Percentiles rank a stretch among this genome's conserved stretches.
Conservation (phyloP, 768 basidiomycete species). For the Termitomyces sp. region DNA sequence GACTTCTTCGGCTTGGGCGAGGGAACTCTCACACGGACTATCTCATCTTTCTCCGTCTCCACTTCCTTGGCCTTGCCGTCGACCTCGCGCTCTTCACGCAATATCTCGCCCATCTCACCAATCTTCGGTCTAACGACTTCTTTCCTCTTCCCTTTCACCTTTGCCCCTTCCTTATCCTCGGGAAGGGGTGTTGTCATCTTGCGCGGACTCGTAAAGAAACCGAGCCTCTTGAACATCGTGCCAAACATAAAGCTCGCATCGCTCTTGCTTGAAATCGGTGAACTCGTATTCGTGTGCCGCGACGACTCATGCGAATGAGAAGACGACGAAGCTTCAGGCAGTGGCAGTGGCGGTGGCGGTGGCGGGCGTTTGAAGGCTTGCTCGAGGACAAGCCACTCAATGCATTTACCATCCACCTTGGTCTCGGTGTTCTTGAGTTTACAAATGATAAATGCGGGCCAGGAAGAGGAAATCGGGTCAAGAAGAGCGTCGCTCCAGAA, state of each 20-base stretch:
- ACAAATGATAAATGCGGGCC: slow-evolving; percentile 69
- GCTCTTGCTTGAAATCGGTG: slow-evolving; percentile 40
- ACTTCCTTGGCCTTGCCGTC: not conserved
- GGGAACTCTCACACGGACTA: slow-evolving; percentile 22
- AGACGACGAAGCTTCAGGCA: slow-evolving; percentile 8
- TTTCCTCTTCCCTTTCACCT: slow-evolving; percentile 25
- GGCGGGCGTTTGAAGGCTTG: slow-evolving; percentile 42
- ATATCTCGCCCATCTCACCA: slow-evolving; percentile 69
- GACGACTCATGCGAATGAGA: slow-evolving; percentile 12
- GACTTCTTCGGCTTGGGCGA: slow-evolving; percentile 24
- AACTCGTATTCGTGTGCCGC: slow-evolving; percentile 25
- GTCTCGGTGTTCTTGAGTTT: slow-evolving; percentile 45
- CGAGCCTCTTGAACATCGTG: slow-evolving; percentile 57
- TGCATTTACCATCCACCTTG: slow-evolving; percentile 28
- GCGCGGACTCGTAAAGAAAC: slow-evolving; percentile 44
- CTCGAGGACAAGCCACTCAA: slow-evolving; percentile 69
- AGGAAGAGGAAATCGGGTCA: slow-evolving; percentile 57
- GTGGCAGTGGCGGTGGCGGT: slow-evolving; percentile 17
- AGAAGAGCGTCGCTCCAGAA: slow-evolving; percentile 74
- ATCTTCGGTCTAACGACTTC: slow-evolving; percentile 28
- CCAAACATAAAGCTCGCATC: slow-evolving; percentile 33
- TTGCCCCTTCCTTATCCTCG: slow-evolving; percentile 16
- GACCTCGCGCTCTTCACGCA: slow-evolving; percentile 45
- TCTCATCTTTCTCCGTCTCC: slow-evolving; percentile 10
- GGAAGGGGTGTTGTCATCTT: slow-evolving; percentile 24